These are phyloP conservation scores for Globisporangium abappressorium DNA, from an alignment of 352 stramenopile genomes.

Conservation along the genomic window DNA sequence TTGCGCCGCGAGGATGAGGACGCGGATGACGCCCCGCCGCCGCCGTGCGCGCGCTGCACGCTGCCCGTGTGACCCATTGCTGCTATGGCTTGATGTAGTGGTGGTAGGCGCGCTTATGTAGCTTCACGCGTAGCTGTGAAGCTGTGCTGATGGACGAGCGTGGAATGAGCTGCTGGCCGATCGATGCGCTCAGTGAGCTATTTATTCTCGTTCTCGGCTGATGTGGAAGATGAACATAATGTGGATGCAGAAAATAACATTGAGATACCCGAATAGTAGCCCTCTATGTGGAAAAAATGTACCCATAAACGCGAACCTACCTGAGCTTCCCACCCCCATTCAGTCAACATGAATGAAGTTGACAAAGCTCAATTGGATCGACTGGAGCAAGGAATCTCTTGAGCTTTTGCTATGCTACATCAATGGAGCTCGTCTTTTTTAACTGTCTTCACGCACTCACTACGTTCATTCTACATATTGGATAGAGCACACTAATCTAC, in stretches of 20 bases:
- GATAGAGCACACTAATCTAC: too few relatives aligned
- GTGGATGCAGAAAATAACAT: neutral
- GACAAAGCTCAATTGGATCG: neutral
- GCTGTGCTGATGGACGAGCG: neutral
- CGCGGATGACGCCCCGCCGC: neutral
- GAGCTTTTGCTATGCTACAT: neutral
- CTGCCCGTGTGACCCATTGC: constrained; percentile 74
- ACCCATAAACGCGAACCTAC: neutral
- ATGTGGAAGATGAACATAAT: neutral
- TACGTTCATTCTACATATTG: neutral
- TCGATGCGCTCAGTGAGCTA: neutral
- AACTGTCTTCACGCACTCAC: neutral
- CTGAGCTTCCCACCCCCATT: neutral
- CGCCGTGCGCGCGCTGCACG: constrained; percentile 38
- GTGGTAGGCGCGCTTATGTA: neutral
- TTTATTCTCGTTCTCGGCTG: neutral
- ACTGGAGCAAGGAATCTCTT: neutral
- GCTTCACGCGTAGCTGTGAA: neutral
- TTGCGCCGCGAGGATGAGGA: constrained; percentile 18
- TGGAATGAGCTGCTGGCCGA: too few relatives aligned
- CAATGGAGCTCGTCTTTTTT: too few relatives aligned
- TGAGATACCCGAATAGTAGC: neutral
- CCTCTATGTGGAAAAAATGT: neutral
- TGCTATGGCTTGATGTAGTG: neutral
- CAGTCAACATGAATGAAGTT: neutral